Percentiles rank a stretch among this genome's conserved stretches.
These are phyloP conservation scores for Dissophora globulifera DNA, from an alignment of 192 early-diverging fungal species.

Conservation along the genomic window DNA sequence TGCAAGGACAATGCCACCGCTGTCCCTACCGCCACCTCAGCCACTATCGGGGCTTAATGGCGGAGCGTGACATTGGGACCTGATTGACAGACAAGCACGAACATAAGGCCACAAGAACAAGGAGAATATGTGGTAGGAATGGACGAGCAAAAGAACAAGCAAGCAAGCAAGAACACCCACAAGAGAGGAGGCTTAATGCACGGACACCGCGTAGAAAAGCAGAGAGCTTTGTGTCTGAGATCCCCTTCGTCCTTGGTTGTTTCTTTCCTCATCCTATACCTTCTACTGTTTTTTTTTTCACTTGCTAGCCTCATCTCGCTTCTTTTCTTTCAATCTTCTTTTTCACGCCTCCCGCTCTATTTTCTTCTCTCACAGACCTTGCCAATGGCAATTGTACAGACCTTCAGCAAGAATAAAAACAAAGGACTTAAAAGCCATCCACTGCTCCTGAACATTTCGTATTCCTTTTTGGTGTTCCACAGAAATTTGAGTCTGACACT, in stretches of 20 bases:
- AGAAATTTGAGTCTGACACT: no score
- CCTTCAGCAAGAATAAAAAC: no score
- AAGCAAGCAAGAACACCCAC: no score
- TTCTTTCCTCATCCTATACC: not conserved
- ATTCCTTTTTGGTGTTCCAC: no score
- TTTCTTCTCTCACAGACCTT: no score
- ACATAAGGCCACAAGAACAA: not conserved
- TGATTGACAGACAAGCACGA: not conserved
- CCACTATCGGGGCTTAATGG: slow-evolving; percentile 15
- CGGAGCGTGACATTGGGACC: no score
- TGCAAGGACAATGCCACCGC: slow-evolving; percentile 16
- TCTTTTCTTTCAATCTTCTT: not conserved
- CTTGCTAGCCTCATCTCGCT: no score
- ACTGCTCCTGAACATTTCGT: no score
- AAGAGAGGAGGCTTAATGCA: no score
- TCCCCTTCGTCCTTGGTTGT: not conserved
- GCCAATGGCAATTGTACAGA: no score
- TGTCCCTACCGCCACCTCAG: not conserved
- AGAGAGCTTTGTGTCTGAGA: slow-evolving; percentile 14
- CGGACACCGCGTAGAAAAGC: slow-evolving; percentile 2
- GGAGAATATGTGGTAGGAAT: not conserved
- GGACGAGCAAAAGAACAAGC: not conserved
- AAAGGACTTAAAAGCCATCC: no score
- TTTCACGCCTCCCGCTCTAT: not conserved
- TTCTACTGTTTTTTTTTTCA: not conserved